Evolutionary conservation across 441 rosid species (phyloP).

Genomic region (Erysimum pusillum): DNA sequence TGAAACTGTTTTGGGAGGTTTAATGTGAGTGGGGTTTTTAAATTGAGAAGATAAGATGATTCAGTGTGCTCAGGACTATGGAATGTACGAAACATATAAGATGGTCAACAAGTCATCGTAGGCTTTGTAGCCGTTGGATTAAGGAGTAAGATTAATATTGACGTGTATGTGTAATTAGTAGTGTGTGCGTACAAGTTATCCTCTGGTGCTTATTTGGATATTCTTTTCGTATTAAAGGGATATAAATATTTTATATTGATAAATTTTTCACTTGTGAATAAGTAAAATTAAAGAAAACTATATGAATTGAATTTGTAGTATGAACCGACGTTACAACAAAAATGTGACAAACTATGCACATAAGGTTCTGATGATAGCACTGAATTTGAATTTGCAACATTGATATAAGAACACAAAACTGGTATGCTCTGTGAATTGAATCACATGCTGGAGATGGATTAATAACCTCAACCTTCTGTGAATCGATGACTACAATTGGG

Average conservation of each 20-base stretch:
- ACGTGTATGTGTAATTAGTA: constrained; percentile 3
- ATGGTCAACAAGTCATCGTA: neutral
- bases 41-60: constrained; percentile 15
- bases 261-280: too few species aligned
- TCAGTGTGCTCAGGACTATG: constrained; percentile 6
- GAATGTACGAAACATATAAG: neutral
- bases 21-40: constrained; percentile 20
- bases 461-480: constrained; percentile 46
- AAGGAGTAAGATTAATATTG: neutral
- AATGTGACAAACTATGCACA: neutral
- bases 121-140: constrained; percentile 33
- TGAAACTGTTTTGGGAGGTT: constrained; percentile 24
- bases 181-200: constrained; percentile 43
- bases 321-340: neutral
- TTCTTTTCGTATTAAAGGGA: constrained; percentile 29
- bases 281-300: neutral
- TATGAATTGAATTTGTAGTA: neutral
- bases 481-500: constrained; percentile 43
- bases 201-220: constrained; percentile 36
- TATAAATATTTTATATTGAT: constrained; percentile 4
- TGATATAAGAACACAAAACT: constrained; percentile 1
- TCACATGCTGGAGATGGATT: constrained; percentile 11
- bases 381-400: neutral
- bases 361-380: neutral
- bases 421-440: neutral